phyloP scores from a whole-genome alignment of 2,329 filamentous ascomycete genomes.

The Ramichloridium luteum region DNA sequence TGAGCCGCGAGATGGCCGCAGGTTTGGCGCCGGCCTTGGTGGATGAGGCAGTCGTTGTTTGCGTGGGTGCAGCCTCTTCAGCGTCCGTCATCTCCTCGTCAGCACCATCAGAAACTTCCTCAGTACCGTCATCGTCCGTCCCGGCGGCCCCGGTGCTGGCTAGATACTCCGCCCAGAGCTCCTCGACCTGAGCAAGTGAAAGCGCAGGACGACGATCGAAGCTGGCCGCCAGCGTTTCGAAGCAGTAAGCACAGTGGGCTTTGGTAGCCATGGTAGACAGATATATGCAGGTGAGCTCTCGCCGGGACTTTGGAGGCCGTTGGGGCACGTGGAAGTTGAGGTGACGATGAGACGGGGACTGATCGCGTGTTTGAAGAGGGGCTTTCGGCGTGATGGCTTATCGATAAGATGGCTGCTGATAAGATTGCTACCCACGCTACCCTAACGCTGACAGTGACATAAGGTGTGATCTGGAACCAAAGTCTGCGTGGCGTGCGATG shows the following conservation, averaged over 20 bases:
- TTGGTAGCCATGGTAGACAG: conserved; percentile 82
- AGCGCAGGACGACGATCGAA: conserved; percentile 59
- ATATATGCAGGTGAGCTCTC: no score
- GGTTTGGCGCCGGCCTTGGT: conserved; percentile 19
- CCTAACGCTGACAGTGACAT: no score
- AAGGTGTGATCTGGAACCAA: no score
- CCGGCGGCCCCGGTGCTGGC: conserved; percentile 24
- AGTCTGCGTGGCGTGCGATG: no score
- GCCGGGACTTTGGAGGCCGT: no score
- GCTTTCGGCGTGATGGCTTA: no score
- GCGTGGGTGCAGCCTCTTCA: conserved; percentile 14
- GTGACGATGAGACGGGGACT: no score
- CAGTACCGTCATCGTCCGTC: conserved; percentile 29
- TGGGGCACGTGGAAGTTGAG: no score
- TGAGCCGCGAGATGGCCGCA: conserved; percentile 34
- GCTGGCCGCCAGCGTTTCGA: conserved; percentile 69
- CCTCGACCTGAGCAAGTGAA: conserved; percentile 55
- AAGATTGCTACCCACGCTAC: no score
- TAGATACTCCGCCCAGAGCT: conserved; percentile 50
- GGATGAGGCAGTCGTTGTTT: conserved; percentile 3
- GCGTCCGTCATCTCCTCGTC: conserved; percentile 19
- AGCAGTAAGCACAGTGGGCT: conserved; percentile 84
- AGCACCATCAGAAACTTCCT: conserved; percentile 15
- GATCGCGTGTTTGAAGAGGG: no score
- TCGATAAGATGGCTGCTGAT: no score